Evolutionary conservation across 768 basidiomycete species (phyloP).

Genomic region (Pholiota molesta): DNA sequence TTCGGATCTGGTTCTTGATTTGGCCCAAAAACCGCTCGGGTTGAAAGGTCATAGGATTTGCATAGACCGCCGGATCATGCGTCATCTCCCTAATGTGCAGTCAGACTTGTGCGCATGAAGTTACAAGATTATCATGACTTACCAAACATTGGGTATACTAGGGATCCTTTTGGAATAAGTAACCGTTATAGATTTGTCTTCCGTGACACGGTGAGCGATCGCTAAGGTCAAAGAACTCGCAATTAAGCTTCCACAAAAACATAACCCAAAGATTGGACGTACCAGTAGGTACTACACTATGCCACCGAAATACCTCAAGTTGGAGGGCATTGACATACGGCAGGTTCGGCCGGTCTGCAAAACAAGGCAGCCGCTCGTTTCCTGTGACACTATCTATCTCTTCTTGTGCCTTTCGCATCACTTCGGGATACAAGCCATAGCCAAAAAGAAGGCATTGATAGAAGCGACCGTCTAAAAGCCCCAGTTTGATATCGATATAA

Average conservation of each 20-base stretch:
- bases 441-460: slow-evolving; percentile 42
- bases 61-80: slow-evolving; percentile 37
- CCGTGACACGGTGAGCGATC: slow-evolving; percentile 53
- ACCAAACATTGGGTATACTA: slow-evolving; percentile 56
- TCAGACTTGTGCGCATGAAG: not conserved
- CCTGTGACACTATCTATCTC: slow-evolving; percentile 48
- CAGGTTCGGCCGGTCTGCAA: slow-evolving; percentile 39
- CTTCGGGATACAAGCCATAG: slow-evolving; percentile 43
- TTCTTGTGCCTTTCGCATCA: slow-evolving; percentile 40
- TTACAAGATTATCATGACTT: not conserved
- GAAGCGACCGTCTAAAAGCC: slow-evolving; percentile 39
- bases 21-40: slow-evolving; percentile 51
- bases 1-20: slow-evolving; percentile 46
- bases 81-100: slow-evolving; percentile 36
- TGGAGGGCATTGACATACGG: slow-evolving; percentile 44
- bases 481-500: not conserved
- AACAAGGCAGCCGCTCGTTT: slow-evolving; percentile 39
- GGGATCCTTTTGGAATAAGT: slow-evolving; percentile 61
- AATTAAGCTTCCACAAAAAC: not conserved
- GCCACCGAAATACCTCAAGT: slow-evolving; percentile 41
- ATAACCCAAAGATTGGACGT: not conserved
- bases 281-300: slow-evolving; percentile 36
- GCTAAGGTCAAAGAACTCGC: slow-evolving; percentile 29
- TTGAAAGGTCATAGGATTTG: slow-evolving; percentile 46
- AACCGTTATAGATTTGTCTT: slow-evolving; percentile 66